Conservation (phyloP, 352 stramenopile species). For the Phytophthora sojae region DNA sequence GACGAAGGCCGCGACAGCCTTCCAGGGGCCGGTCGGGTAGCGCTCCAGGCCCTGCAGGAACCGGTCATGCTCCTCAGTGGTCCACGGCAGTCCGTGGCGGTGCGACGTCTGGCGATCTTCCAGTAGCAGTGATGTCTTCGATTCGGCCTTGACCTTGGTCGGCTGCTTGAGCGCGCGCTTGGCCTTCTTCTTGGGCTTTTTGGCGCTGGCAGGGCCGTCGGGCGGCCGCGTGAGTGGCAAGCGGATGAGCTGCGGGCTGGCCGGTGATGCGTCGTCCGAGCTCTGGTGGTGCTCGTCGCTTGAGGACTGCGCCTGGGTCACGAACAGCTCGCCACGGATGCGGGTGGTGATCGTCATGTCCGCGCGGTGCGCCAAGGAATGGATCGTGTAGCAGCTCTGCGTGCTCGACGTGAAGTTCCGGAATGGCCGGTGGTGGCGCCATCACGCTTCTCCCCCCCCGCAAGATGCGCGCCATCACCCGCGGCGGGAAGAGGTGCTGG, state of each 20-base stretch:
- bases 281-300: background rate
- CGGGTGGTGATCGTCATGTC: constrained; percentile 39
- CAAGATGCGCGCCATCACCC: constrained; percentile 23
- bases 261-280: background rate
- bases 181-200: constrained; percentile 23
- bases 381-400: constrained; percentile 17
- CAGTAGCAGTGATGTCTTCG: background rate
- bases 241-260: constrained; percentile 34
- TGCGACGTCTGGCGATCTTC: constrained; percentile 9
- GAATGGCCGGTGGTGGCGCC: constrained; percentile 16
- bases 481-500: constrained; percentile 15
- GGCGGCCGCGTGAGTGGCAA: constrained; percentile 37
- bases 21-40: constrained; percentile 62
- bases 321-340: constrained; percentile 39
- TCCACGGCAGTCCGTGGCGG: constrained; percentile 43
- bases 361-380: background rate
- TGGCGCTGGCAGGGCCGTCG: constrained; percentile 7
- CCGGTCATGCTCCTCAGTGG: constrained; percentile 55
- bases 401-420: constrained; percentile 19
- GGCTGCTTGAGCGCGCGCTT: background rate
- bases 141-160: constrained; percentile 2
- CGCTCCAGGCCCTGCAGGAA: constrained; percentile 59
- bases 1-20: constrained; percentile 50
- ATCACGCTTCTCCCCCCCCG: background rate
- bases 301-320: constrained; percentile 1